phyloP scores from a whole-genome alignment of 345 rosid genomes.

The Heritiera littoralis region DNA sequence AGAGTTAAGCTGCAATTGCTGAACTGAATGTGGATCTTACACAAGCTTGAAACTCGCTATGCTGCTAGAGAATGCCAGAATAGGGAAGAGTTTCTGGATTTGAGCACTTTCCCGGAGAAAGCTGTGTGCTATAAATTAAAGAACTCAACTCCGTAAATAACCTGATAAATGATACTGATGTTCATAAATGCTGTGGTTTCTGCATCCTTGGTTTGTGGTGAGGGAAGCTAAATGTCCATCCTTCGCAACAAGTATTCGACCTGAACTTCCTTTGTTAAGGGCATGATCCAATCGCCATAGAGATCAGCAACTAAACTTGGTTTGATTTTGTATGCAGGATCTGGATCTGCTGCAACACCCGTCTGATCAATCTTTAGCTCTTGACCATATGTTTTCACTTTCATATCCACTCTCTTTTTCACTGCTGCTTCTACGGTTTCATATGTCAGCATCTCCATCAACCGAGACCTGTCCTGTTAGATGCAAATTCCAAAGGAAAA shows the following conservation, averaged over 20 bases:
- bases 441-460: slow-evolving; percentile 56
- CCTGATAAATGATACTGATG: not conserved
- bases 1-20: not conserved
- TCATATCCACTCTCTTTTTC: slow-evolving; percentile 59
- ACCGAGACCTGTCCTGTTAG: slow-evolving; percentile 48
- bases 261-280: slow-evolving; percentile 69
- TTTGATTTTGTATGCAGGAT: slow-evolving; percentile 52
- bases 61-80: not conserved
- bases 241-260: slow-evolving; percentile 63
- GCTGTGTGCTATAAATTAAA: not conserved
- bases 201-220: not conserved
- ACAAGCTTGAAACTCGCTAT: not conserved
- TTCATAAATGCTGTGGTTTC: not conserved
- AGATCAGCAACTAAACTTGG: slow-evolving; percentile 58
- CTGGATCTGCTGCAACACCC: slow-evolving; percentile 18
- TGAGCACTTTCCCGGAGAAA: not conserved
- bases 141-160: not conserved
- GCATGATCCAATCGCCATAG: slow-evolving; percentile 67
- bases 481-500: not conserved
- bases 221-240: slow-evolving; percentile 34
- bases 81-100: not conserved
- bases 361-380: slow-evolving; percentile 28
- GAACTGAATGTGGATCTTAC: not conserved
- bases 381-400: slow-evolving; percentile 50
- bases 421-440: slow-evolving; percentile 52